Evolutionary conservation across 257 asterid species (phyloP).

Genomic region (Scutellaria minor): DNA sequence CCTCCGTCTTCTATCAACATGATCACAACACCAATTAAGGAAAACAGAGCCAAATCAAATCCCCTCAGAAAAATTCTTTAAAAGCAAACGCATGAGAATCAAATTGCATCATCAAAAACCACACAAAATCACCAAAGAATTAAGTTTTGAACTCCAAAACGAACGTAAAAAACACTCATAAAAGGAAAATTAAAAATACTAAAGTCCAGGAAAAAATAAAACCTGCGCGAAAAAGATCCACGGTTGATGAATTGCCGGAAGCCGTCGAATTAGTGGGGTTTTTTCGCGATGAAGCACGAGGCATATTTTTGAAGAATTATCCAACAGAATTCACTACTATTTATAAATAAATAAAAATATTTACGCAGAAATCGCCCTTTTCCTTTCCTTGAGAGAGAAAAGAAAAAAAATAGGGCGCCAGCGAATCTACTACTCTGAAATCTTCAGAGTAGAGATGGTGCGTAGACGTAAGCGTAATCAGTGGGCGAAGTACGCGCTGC

Average conservation of each 20-base stretch:
- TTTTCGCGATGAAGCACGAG: slow-evolving; percentile 78
- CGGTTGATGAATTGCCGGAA: slow-evolving; percentile 66
- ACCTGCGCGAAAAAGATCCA: slow-evolving; percentile 87
- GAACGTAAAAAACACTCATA: background rate
- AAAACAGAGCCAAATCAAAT: background rate
- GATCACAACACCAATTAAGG: slow-evolving; percentile 16
- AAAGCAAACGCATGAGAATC: background rate
- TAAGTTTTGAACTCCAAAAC: no score
- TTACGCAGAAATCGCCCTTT: slow-evolving; percentile 3
- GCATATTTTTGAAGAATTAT: slow-evolving; percentile 55
- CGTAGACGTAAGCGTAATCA: slow-evolving; percentile 18
- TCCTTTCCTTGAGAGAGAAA: slow-evolving; percentile 28
- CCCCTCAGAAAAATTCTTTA: background rate
- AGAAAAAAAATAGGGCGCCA: slow-evolving; percentile 38
- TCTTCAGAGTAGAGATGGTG: slow-evolving; percentile 7
- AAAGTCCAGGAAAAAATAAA: background rate
- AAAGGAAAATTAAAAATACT: no score
- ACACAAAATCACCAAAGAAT: background rate
- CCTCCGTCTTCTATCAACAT: background rate
- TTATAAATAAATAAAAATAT: background rate
- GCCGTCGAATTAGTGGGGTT: slow-evolving; percentile 53
- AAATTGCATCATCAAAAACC: background rate
- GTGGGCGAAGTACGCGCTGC: background rate
- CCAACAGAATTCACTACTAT: background rate
- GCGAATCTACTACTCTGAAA: slow-evolving; percentile 31